A percentile compares a stretch with the other conserved stretches of the same genome.
Evolutionary conservation across 2,329 filamentous ascomycete species (phyloP).

Genomic region (Trichoderma lentiforme): DNA sequence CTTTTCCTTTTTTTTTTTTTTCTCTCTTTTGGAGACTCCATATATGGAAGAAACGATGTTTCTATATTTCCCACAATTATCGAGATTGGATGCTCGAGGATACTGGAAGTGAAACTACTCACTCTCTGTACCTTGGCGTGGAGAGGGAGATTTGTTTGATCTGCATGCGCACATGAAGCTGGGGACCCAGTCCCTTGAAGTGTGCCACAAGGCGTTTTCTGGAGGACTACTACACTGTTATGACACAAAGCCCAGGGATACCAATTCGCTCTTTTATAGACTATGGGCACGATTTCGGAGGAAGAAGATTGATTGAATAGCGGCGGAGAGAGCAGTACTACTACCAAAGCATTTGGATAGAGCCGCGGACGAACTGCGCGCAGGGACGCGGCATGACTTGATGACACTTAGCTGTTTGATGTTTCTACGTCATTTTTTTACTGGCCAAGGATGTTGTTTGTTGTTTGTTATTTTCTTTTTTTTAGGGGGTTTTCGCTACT

Average conservation of each 20-base stretch:
- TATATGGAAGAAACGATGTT: neutral
- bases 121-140: conserved; percentile 11
- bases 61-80: neutral
- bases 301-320: conserved; percentile 1
- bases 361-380: conserved; percentile 6
- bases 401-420: neutral
- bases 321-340: neutral
- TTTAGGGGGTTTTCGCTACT: neutral
- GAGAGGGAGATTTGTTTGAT: conserved; percentile 11
- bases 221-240: conserved; percentile 1
- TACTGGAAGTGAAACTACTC: neutral
- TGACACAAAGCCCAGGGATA: conserved; percentile 10
- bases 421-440: neutral
- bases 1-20: conserved; percentile 9
- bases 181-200: conserved; percentile 12
- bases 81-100: neutral
- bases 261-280: conserved; percentile 17
- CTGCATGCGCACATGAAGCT: conserved; percentile 16
- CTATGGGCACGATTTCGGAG: conserved; percentile 3
- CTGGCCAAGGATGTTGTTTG: neutral
- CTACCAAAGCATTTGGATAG: conserved; percentile 8
- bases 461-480: neutral
- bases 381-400: conserved; percentile 8
- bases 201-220: conserved; percentile 20
- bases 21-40: conserved; percentile 9